Conservation (phyloP, 2,329 filamentous ascomycete species). For the Lomentospora prolificans region DNA sequence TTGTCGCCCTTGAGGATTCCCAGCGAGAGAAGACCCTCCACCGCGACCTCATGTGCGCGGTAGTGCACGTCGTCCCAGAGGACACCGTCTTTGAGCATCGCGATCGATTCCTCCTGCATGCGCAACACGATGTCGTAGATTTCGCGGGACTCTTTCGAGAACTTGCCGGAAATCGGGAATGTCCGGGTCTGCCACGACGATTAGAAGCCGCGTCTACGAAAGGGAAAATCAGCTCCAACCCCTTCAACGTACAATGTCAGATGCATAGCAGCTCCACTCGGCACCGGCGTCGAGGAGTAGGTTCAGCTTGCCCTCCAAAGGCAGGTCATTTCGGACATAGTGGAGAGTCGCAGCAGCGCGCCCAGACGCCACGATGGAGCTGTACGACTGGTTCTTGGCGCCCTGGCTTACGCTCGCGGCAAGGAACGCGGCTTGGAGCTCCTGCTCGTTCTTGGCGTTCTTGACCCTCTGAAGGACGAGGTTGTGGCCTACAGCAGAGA, state of each 20-base stretch:
- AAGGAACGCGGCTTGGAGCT: conserved; percentile 74
- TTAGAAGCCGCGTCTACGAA: no score
- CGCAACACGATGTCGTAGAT: conserved; percentile 76
- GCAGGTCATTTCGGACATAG: conserved; percentile 71
- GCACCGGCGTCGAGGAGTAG: conserved; percentile 77
- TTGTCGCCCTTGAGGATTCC: conserved; percentile 62
- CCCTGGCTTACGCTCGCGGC: conserved; percentile 65
- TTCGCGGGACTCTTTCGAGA: conserved; percentile 57
- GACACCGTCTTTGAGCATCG: conserved; percentile 61
- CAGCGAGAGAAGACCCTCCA: conserved; percentile 65
- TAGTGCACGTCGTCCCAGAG: conserved; percentile 75
- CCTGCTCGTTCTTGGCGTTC: conserved; percentile 63
- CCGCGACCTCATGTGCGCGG: conserved; percentile 70
- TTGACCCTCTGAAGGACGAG: conserved; percentile 52
- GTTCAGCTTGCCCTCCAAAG: conserved; percentile 62
- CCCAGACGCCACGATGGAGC: conserved; percentile 75
- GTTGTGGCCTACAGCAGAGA: conserved; percentile 59
- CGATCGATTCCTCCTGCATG: conserved; percentile 77
- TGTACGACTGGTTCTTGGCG: conserved; percentile 76
- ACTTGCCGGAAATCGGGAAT: conserved; percentile 69
- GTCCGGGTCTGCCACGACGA: conserved; percentile 56
- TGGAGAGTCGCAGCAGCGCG: conserved; percentile 76
- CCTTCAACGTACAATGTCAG: conserved; percentile 53
- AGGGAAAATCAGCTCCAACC: no score
- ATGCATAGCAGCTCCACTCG: conserved; percentile 64